Evolutionary conservation across 2,329 filamentous ascomycete species (phyloP).

Genomic region (Onygenales sp.): DNA sequence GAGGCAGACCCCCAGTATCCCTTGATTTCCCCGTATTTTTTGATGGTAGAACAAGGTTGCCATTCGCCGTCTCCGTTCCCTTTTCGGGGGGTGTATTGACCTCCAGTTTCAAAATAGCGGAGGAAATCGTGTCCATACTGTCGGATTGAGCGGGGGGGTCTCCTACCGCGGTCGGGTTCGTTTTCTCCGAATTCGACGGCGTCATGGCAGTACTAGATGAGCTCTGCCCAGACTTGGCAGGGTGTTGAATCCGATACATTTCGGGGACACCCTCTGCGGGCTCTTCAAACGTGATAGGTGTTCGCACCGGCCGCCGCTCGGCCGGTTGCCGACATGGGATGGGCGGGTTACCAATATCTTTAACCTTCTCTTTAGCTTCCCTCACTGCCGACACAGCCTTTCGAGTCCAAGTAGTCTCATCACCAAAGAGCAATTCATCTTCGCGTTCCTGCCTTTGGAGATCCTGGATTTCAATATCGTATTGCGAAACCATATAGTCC

Average conservation of each 20-base stretch:
- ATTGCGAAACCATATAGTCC: conserved; percentile 76
- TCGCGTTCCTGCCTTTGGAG: conserved; percentile 70
- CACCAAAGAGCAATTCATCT: conserved; percentile 83
- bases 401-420: conserved; percentile 86
- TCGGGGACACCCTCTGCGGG: conserved; percentile 38
- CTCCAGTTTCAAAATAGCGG: conserved; percentile 9
- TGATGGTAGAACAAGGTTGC: conserved; percentile 1
- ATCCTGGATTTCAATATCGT: conserved; percentile 66
- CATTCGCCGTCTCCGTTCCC: neutral
- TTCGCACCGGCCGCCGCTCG: conserved; percentile 38
- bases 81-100: neutral
- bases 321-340: conserved; percentile 41
- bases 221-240: conserved; percentile 35
- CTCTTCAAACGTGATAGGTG: conserved; percentile 42
- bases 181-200: conserved; percentile 4
- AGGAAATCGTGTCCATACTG: conserved; percentile 4
- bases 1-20: conserved; percentile 28
- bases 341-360: conserved; percentile 58
- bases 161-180: neutral
- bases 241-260: conserved; percentile 43
- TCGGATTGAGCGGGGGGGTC: conserved; percentile 3
- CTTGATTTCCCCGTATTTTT: conserved; percentile 13
- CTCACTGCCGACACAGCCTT: conserved; percentile 69
- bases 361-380: conserved; percentile 65
- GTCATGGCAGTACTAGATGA: conserved; percentile 18